phyloP scores from a whole-genome alignment of 345 rosid species.

The Sisymbrium altissimum region DNA sequence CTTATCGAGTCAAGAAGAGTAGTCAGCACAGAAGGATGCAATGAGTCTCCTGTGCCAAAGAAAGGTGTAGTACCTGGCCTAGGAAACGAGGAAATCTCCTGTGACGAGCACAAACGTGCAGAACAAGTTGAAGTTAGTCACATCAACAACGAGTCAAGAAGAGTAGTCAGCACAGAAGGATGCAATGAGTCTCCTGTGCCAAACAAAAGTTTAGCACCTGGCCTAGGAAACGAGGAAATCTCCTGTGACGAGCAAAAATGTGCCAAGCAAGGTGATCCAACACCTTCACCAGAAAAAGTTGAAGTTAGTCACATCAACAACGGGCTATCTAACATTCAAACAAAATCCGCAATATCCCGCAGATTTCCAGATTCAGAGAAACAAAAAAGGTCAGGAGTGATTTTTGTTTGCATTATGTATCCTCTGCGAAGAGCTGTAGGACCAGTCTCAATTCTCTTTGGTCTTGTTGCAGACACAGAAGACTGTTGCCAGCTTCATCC shows the following conservation, averaged over 20 bases:
- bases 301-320: conserved; percentile 22
- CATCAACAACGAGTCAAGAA: no score
- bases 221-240: not conserved
- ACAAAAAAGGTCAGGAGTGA: conserved; percentile 20
- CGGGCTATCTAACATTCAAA: conserved; percentile 8
- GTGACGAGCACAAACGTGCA: not conserved
- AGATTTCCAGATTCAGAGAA: conserved; percentile 29
- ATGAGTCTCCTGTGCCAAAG: conserved; percentile 4
- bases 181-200: not conserved
- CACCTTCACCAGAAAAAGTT: conserved; percentile 19
- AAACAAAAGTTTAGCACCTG: not conserved
- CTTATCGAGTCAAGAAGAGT: not conserved
- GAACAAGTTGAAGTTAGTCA: conserved; percentile 17
- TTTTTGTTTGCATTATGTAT: not conserved
- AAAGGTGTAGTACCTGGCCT: not conserved
- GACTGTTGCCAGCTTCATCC: conserved; percentile 63
- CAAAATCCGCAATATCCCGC: conserved; percentile 12
- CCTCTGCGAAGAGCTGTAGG: not conserved
- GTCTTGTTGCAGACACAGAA: conserved; percentile 42
- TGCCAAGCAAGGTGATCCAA: conserved; percentile 13
- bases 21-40: not conserved
- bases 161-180: no score
- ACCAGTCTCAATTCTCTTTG: conserved; percentile 5
- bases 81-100: not conserved
- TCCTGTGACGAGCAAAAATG: conserved; percentile 2